Evolutionary conservation across 495 filamentous ascomycete species (phyloP).

Genomic region (Wilcoxina mikolae): DNA sequence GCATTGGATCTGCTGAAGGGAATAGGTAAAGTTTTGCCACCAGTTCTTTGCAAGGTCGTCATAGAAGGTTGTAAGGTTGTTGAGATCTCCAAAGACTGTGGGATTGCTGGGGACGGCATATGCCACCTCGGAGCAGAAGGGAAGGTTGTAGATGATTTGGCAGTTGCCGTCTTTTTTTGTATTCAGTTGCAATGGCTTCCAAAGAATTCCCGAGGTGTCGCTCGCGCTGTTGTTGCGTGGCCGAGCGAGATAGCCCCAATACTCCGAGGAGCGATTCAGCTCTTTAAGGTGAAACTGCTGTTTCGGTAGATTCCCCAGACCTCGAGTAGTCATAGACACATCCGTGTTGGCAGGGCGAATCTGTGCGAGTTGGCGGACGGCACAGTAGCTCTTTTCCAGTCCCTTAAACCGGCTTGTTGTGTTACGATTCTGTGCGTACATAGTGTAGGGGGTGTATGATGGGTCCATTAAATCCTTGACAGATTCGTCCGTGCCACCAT

Average conservation of each 20-base stretch:
- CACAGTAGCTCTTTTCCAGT: conserved; percentile 60
- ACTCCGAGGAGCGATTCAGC: conserved; percentile 54
- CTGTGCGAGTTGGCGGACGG: conserved; percentile 46
- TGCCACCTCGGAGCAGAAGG: conserved; percentile 70
- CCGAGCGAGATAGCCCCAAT: conserved; percentile 55
- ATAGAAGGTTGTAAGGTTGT: conserved; percentile 48
- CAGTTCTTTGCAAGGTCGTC: conserved; percentile 45
- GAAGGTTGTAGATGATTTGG: conserved; percentile 64
- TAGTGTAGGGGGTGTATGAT: conserved; percentile 46
- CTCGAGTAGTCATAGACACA: conserved; percentile 51
- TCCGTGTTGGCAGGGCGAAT: conserved; percentile 39
- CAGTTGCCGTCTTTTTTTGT: conserved; percentile 70
- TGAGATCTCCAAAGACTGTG: conserved; percentile 35
- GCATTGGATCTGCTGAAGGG: conserved; percentile 72
- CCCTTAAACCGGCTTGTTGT: conserved; percentile 44
- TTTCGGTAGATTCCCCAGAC: conserved; percentile 48
- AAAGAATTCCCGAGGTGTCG: conserved; percentile 49
- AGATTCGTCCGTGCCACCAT: conserved; percentile 21
- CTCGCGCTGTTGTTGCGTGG: conserved; percentile 36
- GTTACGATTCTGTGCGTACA: conserved; percentile 55
- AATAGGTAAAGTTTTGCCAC: conserved; percentile 65
- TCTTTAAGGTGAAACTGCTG: conserved; percentile 72
- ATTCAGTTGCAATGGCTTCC: conserved; percentile 46
- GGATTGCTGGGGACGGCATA: conserved; percentile 81
- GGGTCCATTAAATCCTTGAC: conserved; percentile 20